phyloP scores from a whole-genome alignment of 1,139 yeast species.

The Diutina catenulata region DNA sequence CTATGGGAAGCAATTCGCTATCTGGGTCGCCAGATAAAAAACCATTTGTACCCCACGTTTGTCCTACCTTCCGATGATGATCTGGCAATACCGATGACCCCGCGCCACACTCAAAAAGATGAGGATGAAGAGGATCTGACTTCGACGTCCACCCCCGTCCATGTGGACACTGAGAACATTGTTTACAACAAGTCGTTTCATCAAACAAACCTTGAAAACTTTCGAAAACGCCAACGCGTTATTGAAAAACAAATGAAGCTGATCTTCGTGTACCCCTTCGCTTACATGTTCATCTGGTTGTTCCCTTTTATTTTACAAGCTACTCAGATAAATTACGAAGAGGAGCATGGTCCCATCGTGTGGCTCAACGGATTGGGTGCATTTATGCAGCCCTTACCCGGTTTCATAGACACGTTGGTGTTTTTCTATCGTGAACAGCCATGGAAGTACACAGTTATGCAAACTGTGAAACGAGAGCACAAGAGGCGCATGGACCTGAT shows the following conservation, averaged over 20 bases:
- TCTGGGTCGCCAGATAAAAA: conserved; percentile 11
- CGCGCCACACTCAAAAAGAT: not conserved
- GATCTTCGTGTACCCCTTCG: conserved; percentile 74
- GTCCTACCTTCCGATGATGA: conserved; percentile 16
- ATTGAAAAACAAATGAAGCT: conserved; percentile 72
- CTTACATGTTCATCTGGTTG: conserved; percentile 70
- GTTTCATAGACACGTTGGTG: conserved; percentile 66
- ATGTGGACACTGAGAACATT: conserved; percentile 11
- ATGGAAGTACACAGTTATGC: conserved; percentile 43
- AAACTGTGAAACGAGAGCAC: conserved; percentile 27
- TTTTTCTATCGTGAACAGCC: conserved; percentile 72
- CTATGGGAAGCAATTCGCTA: not conserved
- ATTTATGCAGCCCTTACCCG: conserved; percentile 70
- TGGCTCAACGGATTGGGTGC: conserved; percentile 64
- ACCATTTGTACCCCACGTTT: conserved; percentile 19
- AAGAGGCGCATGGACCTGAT: conserved; percentile 15
- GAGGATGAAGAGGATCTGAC: not conserved
- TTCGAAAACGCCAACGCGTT: conserved; percentile 47
- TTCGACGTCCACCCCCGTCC: not conserved
- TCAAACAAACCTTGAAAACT: conserved; percentile 44
- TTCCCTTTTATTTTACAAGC: conserved; percentile 69
- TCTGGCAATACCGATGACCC: not conserved
- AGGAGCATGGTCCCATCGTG: conserved; percentile 36
- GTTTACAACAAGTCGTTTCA: conserved; percentile 33
- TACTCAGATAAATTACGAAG: conserved; percentile 43